These are phyloP conservation scores for Phialophora tarda DNA, from an alignment of 2,329 filamentous ascomycete genomes.

Conservation along the genomic window DNA sequence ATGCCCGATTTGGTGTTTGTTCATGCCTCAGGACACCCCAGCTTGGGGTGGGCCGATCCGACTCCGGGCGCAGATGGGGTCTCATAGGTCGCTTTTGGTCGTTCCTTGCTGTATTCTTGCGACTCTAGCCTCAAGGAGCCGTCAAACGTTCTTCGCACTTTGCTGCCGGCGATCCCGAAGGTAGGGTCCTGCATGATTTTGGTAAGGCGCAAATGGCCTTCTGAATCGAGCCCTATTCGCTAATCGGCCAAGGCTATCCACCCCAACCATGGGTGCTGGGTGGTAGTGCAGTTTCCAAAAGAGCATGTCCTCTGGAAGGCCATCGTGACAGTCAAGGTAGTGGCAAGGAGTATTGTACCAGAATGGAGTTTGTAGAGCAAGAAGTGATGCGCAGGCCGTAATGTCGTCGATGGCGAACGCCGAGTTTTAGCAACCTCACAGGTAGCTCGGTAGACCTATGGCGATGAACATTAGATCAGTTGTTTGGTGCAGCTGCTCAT, in stretches of 20 bases:
- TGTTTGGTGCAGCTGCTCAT: neutral
- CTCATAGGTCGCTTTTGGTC: neutral
- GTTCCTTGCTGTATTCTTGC: neutral
- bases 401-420: neutral
- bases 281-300: constrained; percentile 1
- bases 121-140: neutral
- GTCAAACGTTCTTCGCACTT: neutral
- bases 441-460: neutral
- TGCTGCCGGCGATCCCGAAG: constrained; percentile 9
- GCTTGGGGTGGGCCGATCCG: neutral
- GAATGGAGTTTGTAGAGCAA: neutral
- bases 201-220: constrained; percentile 10
- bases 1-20: constrained; percentile 17
- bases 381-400: neutral
- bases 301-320: neutral
- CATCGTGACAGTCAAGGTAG: neutral
- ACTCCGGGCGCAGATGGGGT: neutral
- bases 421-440: neutral
- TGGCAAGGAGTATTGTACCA: neutral
- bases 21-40: neutral
- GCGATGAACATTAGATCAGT: neutral
- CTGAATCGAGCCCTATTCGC: neutral
- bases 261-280: neutral
- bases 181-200: constrained; percentile 6
- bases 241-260: constrained; percentile 37